These are phyloP conservation scores for Botryotinia globosa DNA, from an alignment of 2,329 filamentous ascomycete genomes.

Conservation along the genomic window DNA sequence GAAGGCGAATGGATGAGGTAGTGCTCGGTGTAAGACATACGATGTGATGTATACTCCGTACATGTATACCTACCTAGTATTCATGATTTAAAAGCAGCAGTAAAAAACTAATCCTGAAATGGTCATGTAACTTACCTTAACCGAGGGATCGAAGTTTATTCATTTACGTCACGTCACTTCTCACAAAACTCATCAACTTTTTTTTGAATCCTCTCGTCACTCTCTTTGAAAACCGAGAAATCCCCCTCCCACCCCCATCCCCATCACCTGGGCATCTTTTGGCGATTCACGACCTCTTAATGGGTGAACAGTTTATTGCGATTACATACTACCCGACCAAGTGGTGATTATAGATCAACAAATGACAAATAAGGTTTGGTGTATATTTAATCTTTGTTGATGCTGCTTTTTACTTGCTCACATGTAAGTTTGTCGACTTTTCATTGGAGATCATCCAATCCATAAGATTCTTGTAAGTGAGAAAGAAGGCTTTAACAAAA, in stretches of 20 bases:
- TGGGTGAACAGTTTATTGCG: background rate
- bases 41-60: background rate
- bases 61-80: too few relatives aligned
- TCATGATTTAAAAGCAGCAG: background rate
- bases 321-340: background rate
- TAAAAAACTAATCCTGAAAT: background rate
- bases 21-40: background rate
- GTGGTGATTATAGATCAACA: background rate
- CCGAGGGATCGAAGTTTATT: background rate
- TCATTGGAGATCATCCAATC: background rate
- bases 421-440: slow-evolving; percentile 1
- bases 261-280: background rate
- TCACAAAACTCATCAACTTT: background rate
- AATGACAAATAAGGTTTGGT: background rate
- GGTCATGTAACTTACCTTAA: background rate
- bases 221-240: background rate
- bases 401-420: background rate
- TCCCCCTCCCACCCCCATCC: background rate
- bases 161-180: slow-evolving; percentile 11
- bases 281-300: background rate
- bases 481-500: background rate
- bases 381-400: background rate
- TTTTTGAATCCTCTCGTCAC: background rate
- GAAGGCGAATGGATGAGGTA: background rate
- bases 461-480: background rate